Evolutionary conservation across 2,329 filamentous ascomycete genomes (phyloP).

Genomic region (Talaromyces pinophilus): DNA sequence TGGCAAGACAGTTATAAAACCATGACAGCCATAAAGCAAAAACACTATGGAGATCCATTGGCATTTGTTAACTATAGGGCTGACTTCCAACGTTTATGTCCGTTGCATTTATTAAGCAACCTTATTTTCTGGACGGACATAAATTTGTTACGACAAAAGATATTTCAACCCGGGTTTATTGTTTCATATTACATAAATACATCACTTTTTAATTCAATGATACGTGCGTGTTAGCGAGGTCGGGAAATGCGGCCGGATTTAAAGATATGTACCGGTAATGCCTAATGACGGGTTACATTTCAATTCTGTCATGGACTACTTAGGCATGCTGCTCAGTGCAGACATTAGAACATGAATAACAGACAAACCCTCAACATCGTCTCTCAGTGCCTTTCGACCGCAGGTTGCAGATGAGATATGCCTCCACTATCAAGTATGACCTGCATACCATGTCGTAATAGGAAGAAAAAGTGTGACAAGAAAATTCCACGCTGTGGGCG

Average conservation of each 20-base stretch:
- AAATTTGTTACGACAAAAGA: no score
- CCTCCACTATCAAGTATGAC: constrained; percentile 4
- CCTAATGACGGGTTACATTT: background rate
- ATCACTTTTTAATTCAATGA: background rate
- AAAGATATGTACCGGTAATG: background rate
- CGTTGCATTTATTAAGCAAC: background rate
- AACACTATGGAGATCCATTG: no score
- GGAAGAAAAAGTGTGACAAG: constrained; percentile 19
- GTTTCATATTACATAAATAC: background rate
- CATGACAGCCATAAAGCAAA: background rate
- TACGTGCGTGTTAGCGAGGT: background rate
- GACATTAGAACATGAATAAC: background rate
- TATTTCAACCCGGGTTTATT: background rate
- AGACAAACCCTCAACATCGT: background rate
- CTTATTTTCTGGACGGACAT: background rate
- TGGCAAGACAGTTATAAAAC: no score
- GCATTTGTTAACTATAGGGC: no score
- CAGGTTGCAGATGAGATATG: background rate
- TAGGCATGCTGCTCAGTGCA: background rate
- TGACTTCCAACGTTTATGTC: no score
- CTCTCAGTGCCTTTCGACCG: background rate
- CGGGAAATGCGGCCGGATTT: background rate
- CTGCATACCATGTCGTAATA: constrained; percentile 7
- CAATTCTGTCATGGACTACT: no score
- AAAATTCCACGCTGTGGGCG: constrained; percentile 5